Conservation (phyloP, 768 basidiomycete species). For the Lactarius indigo region DNA sequence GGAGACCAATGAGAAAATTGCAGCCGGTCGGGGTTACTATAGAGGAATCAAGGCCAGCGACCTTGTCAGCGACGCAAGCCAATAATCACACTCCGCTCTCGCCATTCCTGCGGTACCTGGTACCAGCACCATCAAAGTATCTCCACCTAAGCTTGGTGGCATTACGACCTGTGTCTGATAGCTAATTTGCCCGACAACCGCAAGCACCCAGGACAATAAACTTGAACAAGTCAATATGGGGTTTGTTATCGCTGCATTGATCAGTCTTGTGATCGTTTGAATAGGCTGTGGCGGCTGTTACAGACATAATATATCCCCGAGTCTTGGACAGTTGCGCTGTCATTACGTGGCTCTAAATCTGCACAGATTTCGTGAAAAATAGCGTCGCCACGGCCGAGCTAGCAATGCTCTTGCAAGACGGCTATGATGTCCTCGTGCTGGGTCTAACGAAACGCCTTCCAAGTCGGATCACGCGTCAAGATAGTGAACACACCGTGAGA, state of each 20-base stretch:
- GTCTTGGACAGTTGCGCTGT: not conserved
- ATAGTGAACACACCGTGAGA: no score
- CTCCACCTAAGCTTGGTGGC: no score
- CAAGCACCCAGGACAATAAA: not conserved
- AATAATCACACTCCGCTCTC: not conserved
- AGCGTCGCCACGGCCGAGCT: no score
- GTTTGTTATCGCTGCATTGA: not conserved
- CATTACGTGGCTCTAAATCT: not conserved
- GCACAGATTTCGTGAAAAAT: not conserved
- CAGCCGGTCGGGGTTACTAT: conserved; percentile 5
- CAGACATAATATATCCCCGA: not conserved
- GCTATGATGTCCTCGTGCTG: no score
- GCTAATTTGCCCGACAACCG: not conserved
- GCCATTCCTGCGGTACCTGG: not conserved
- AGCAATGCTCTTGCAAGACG: no score
- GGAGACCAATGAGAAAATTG: not conserved
- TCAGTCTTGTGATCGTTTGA: not conserved
- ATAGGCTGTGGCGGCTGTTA: not conserved
- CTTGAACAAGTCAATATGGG: not conserved
- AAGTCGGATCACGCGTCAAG: no score
- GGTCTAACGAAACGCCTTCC: no score
- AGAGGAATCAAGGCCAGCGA: conserved; percentile 2
- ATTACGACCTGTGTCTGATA: no score
- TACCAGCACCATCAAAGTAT: not conserved
- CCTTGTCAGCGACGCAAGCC: not conserved